Conservation (phyloP, 495 filamentous ascomycete species). For the Bathelium albidoporum region DNA sequence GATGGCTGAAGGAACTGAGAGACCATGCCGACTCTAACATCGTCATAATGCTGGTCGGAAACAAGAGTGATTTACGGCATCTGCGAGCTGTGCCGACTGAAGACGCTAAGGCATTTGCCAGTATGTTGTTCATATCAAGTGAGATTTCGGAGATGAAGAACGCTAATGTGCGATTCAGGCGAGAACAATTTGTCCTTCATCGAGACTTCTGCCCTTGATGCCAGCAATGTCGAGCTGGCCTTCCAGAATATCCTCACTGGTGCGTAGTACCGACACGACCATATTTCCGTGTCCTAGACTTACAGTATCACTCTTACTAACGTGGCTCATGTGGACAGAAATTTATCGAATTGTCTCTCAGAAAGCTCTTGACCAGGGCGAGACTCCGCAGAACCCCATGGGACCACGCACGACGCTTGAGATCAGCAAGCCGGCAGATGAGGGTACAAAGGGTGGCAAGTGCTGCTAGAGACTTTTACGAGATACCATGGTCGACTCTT, state of each 20-base stretch:
- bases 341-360: constrained; percentile 99
- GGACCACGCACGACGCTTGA: constrained; percentile 62
- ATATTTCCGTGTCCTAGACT: not conserved
- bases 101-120: constrained; percentile 96
- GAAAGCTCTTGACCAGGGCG: constrained; percentile 86
- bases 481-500: not conserved
- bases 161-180: constrained; percentile 39
- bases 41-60: constrained; percentile 98
- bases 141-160: not conserved
- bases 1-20: constrained; percentile 97
- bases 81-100: constrained; percentile 95
- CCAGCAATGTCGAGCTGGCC: constrained; percentile 97
- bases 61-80: constrained; percentile 99
- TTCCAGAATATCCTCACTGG: constrained; percentile 99
- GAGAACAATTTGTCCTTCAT: constrained; percentile 97
- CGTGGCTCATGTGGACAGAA: constrained; percentile 44
- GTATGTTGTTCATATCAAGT: constrained; percentile 42
- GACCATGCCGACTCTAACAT: constrained; percentile 99
- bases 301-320: not conserved
- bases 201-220: constrained; percentile 97
- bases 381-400: constrained; percentile 61
- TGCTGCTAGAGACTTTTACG: constrained; percentile 57
- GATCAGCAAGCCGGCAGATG: constrained; percentile 69
- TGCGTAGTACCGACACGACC: constrained; percentile 34
- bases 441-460: constrained; percentile 65